Evolutionary conservation across 108 stramenopile genomes (phyloP).

Genomic region (Seminavis robusta): DNA sequence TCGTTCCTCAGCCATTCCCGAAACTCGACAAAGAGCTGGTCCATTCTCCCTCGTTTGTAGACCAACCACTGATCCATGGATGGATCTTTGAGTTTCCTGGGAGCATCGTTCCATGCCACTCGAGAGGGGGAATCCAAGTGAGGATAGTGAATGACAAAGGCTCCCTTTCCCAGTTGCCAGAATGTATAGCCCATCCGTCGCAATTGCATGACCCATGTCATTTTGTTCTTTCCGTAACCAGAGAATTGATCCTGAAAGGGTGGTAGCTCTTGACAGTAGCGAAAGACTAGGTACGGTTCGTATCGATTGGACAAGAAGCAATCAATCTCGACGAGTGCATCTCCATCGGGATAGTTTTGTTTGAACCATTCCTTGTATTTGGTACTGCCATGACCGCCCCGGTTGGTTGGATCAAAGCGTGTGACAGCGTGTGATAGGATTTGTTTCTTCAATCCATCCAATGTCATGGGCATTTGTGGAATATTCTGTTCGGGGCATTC

Average conservation of each 20-base stretch:
- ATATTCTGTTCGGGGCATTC: constrained; percentile 53
- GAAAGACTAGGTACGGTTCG: constrained; percentile 77
- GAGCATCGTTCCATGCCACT: constrained; percentile 67
- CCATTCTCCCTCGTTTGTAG: constrained; percentile 64
- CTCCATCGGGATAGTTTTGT: constrained; percentile 44
- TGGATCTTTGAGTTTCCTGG: not conserved
- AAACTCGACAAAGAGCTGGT: constrained; percentile 69
- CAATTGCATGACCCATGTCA: constrained; percentile 82
- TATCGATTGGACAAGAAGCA: constrained; percentile 81
- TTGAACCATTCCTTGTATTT: constrained; percentile 51
- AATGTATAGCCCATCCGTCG: constrained; percentile 56
- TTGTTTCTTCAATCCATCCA: constrained; percentile 33
- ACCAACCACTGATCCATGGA: not conserved
- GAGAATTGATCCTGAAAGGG: constrained; percentile 74
- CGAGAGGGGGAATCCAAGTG: constrained; percentile 72
- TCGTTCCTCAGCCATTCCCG: constrained; percentile 51
- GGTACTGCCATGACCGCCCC: constrained; percentile 81
- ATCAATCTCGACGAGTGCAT: constrained; percentile 42
- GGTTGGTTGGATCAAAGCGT: constrained; percentile 84
- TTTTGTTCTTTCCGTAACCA: constrained; percentile 87
- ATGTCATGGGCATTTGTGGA: constrained; percentile 55
- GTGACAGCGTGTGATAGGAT: constrained; percentile 12
- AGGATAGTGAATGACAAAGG: constrained; percentile 80
- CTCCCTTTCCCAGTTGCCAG: constrained; percentile 53
- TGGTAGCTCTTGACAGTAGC: constrained; percentile 71